Percentiles rank a stretch among this genome's conserved stretches.
These are phyloP conservation scores for Globisporangium recalcitrans DNA, from an alignment of 352 stramenopile species.

Conservation along the genomic window DNA sequence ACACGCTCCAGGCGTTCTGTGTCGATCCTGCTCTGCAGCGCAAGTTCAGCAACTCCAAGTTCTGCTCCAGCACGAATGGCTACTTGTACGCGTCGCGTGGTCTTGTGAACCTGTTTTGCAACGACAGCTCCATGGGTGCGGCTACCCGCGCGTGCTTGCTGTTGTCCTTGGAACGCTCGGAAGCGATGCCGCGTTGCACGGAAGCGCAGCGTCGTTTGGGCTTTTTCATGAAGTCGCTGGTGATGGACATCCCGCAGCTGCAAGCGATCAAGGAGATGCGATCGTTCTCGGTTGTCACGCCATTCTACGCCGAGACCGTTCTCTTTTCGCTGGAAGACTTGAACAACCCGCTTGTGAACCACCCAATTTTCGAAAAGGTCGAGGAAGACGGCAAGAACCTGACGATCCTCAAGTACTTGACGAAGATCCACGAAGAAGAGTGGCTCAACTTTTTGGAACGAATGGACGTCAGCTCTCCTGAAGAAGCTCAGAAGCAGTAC, in stretches of 20 bases:
- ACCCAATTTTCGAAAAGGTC: constrained; percentile 81
- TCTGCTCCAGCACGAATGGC: constrained; percentile 55
- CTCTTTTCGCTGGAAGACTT: constrained; percentile 75
- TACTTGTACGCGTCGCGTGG: constrained; percentile 66
- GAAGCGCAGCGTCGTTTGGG: constrained; percentile 73
- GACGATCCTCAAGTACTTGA: constrained; percentile 84
- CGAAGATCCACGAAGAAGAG: constrained; percentile 78
- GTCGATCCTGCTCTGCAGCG: constrained; percentile 49
- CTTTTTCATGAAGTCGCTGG: constrained; percentile 85
- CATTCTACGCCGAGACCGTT: constrained; percentile 80
- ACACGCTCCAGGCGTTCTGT: constrained; percentile 61
- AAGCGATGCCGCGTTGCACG: constrained; percentile 56
- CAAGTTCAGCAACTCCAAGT: constrained; percentile 79
- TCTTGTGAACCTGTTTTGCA: constrained; percentile 68
- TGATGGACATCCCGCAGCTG: constrained; percentile 82
- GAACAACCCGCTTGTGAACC: constrained; percentile 79
- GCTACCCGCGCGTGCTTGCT: constrained; percentile 62
- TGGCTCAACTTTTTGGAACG: constrained; percentile 85
- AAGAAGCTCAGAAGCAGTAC: constrained; percentile 67
- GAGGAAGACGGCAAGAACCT: constrained; percentile 82
- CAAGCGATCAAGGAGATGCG: constrained; percentile 80
- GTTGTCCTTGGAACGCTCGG: constrained; percentile 55
- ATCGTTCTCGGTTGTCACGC: constrained; percentile 81
- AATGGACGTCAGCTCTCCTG: constrained; percentile 64
- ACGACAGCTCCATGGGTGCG: constrained; percentile 66